Conservation (phyloP, 1,284 basidiomycete species). For the Boletus smithii region DNA sequence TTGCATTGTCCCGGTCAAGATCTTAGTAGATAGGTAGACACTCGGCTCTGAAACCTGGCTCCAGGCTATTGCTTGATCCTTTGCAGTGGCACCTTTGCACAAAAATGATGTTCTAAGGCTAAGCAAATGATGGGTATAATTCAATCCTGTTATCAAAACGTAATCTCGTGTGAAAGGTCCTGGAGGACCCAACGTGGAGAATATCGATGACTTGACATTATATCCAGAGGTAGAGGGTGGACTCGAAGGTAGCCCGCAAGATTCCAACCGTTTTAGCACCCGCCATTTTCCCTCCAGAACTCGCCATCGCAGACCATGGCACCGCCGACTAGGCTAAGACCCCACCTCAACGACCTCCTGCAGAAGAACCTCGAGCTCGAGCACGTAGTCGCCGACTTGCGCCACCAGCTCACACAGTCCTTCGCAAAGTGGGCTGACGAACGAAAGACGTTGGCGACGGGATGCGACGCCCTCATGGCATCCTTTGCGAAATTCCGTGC, state of each 20-base stretch:
- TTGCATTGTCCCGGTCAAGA: too few relatives aligned
- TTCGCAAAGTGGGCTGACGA: slow-evolving; percentile 32
- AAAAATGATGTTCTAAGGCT: background rate
- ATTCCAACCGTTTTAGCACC: slow-evolving; percentile 1
- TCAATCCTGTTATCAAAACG: background rate
- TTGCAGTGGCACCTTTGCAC: background rate
- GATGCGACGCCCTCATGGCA: slow-evolving; percentile 29
- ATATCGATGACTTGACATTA: slow-evolving; percentile 1
- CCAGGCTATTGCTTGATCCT: background rate
- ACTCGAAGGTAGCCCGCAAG: background rate
- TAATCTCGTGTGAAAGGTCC: slow-evolving; percentile 19
- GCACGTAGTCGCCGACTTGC: slow-evolving; percentile 28
- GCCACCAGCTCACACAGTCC: slow-evolving; percentile 31
- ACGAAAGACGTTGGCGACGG: slow-evolving; percentile 23
- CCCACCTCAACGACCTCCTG: slow-evolving; percentile 28
- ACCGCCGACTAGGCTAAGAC: slow-evolving; percentile 26
- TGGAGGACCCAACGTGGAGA: slow-evolving; percentile 1
- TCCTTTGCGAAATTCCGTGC: slow-evolving; percentile 34
- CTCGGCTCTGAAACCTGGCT: too few relatives aligned
- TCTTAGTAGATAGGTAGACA: too few relatives aligned
- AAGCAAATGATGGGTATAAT: background rate
- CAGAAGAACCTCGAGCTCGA: slow-evolving; percentile 32
- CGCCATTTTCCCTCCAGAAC: background rate
- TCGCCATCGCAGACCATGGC: slow-evolving; percentile 18
- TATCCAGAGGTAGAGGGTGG: background rate